Conservation (phyloP, 139 green algal genomes). For the Choricystis sp. region DNA sequence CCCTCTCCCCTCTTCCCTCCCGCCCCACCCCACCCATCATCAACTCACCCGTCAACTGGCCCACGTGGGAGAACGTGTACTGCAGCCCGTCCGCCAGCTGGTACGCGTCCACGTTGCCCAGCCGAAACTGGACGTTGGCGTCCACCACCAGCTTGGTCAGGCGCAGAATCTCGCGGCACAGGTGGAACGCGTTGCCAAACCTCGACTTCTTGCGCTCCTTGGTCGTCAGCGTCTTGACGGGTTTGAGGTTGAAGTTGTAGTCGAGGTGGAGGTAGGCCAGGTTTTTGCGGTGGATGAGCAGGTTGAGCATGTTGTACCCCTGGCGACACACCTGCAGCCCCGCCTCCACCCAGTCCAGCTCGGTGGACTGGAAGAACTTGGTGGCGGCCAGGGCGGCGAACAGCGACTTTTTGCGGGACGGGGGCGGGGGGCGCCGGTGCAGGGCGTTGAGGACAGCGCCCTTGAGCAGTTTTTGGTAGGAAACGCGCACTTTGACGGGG, state of each 20-base stretch:
- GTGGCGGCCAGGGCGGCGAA: slow-evolving; percentile 77
- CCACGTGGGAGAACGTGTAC: slow-evolving; percentile 97
- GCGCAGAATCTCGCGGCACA: slow-evolving; percentile 96
- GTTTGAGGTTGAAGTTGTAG: slow-evolving; percentile 99
- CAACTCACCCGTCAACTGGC: slow-evolving; percentile 73
- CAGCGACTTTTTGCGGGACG: slow-evolving; percentile 88
- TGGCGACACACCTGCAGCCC: slow-evolving; percentile 96
- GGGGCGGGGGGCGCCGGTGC: slow-evolving; percentile 56
- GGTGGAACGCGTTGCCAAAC: slow-evolving; percentile 99
- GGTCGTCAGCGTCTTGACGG: slow-evolving; percentile 98
- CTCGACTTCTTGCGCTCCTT: slow-evolving; percentile 99
- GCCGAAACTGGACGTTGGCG: slow-evolving; percentile 86
- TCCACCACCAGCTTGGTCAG: slow-evolving; percentile 98
- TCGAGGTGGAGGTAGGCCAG: slow-evolving; percentile 99
- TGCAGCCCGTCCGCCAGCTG: slow-evolving; percentile 98
- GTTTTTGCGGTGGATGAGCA: slow-evolving; percentile 99
- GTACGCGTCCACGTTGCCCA: slow-evolving; percentile 98
- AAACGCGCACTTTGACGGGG: slow-evolving; percentile 92
- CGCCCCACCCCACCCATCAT: neutral
- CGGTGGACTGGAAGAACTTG: slow-evolving; percentile 99
- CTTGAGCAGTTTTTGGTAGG: slow-evolving; percentile 99
- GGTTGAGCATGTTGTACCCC: slow-evolving; percentile 99
- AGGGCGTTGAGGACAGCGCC: slow-evolving; percentile 94
- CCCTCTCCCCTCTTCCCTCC: too few relatives aligned
- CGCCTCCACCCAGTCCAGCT: slow-evolving; percentile 99